Conservation (phyloP, 257 asterid genomes). For the Ajuga chamaepitys region DNA sequence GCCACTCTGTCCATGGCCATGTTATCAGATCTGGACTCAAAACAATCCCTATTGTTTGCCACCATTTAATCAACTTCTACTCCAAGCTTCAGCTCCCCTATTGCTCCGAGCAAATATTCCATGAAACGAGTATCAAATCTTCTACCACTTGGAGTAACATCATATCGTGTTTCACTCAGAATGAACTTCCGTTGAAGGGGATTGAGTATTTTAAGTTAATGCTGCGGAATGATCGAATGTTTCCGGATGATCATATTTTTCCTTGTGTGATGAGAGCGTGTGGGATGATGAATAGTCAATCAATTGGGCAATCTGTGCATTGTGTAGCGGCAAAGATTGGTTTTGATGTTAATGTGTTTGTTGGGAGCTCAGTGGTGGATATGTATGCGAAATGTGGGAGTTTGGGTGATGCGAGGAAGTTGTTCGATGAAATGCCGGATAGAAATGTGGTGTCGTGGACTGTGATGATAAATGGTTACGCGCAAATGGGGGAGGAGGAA, state of each 20-base stretch:
- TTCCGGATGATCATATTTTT: constrained; percentile 51
- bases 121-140: constrained; percentile 48
- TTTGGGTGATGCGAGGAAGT: constrained; percentile 43
- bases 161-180: constrained; percentile 58
- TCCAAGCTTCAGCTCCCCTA: constrained; percentile 58
- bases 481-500: constrained; percentile 60
- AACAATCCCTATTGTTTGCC: constrained; percentile 49
- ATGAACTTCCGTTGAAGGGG: constrained; percentile 55
- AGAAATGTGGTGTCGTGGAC: constrained; percentile 88
- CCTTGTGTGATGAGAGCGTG: constrained; percentile 65
- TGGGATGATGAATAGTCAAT: constrained; percentile 27
- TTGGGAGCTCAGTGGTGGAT: constrained; percentile 72
- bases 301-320: constrained; percentile 53
- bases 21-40: constrained; percentile 57
- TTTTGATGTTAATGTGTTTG: constrained; percentile 46
- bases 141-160: constrained; percentile 87
- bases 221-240: constrained; percentile 31
- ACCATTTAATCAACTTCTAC: constrained; percentile 75
- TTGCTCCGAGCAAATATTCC: constrained; percentile 44
- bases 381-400: constrained; percentile 76
- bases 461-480: constrained; percentile 75
- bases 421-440: constrained; percentile 87
- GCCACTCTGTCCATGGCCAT: constrained; percentile 57
- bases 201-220: constrained; percentile 42
- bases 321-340: constrained; percentile 50